Conservation (phyloP, 441 rosid species). For the Erysimum cheiri region DNA sequence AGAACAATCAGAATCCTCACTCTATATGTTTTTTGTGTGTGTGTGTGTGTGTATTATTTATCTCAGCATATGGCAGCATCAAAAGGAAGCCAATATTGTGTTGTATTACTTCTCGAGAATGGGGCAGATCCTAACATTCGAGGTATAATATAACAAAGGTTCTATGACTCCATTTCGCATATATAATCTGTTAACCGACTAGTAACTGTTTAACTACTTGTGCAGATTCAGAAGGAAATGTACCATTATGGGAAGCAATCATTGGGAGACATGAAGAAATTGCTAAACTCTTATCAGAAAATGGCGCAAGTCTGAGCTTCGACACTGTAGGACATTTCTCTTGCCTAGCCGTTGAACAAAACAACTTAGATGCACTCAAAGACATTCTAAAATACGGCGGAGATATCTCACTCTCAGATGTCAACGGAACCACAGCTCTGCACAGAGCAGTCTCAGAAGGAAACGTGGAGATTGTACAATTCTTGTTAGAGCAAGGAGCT, state of each 20-base stretch:
- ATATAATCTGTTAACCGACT: background rate
- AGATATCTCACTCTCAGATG: slow-evolving; percentile 55
- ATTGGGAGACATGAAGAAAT: slow-evolving; percentile 63
- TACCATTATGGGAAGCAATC: slow-evolving; percentile 93
- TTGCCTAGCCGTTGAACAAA: slow-evolving; percentile 65
- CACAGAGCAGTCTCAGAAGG: slow-evolving; percentile 82
- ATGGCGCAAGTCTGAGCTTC: slow-evolving; percentile 62
- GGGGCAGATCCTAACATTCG: slow-evolving; percentile 76
- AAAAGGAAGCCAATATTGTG: slow-evolving; percentile 68
- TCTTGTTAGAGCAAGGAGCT: slow-evolving; percentile 78
- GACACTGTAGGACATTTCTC: slow-evolving; percentile 68
- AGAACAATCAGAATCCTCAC: slow-evolving; percentile 7
- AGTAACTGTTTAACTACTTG: background rate
- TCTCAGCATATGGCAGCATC: slow-evolving; percentile 86
- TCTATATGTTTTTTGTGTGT: slow-evolving; percentile 7
- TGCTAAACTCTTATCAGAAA: slow-evolving; percentile 61
- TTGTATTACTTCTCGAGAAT: slow-evolving; percentile 68
- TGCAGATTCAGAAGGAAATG: slow-evolving; percentile 84
- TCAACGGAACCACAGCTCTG: slow-evolving; percentile 66
- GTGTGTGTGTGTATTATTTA: slow-evolving; percentile 29
- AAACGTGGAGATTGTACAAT: slow-evolving; percentile 70
- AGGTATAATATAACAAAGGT: slow-evolving; percentile 52
- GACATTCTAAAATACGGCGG: slow-evolving; percentile 66
- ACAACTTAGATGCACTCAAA: slow-evolving; percentile 63
- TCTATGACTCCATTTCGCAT: background rate